Evolutionary conservation across 345 rosid species (phyloP), one percentile per base, ranked within the genome.

Genomic region (Citrus glauca): DNA sequence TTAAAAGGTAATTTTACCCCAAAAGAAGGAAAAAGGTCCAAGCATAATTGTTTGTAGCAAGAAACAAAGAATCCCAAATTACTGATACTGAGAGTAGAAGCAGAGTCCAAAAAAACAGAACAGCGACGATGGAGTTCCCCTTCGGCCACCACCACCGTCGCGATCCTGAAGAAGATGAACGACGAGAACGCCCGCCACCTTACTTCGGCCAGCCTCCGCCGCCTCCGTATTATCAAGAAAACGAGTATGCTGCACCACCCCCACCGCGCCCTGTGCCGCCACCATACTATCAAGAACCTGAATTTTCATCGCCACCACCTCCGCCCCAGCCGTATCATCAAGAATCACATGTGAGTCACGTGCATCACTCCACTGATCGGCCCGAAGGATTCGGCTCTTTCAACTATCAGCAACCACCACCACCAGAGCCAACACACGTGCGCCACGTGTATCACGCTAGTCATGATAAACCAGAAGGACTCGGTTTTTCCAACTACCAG

Each of bases 91-190:
- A 30, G n/a, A 6, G 66, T 35, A 11, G 3, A 62, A 27, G 1
- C 33, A 27, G 6, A 62, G 66, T 27, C 66, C 35, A 27, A 20
- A 3, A 24, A 7, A 59, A n/a, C n/a, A 68, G 22, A 20, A 35
- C 8, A 6, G 22, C 9, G 6, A 68, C 5, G 27, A 93, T 90
- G 98, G 98, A 91, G 1, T 80, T 71, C 77, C 90, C 91, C 9
- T 74, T 6, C n/a, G 87, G 88, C 35, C 89, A 79, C 76, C 76
- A 53, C 72, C 30, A 75, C 59, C 87, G 78, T 77, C 70, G 76
- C 62, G 85, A 84, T 69, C 78, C 62, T 25, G 82, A 81, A 2
- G 74, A 82, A 6, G 89, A 80, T 7, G 86, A 84, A 32, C 78
- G 50, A 35, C 81, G 72, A 69, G 74, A 78, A 40, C 79, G 19